Evolutionary conservation across 2,329 filamentous ascomycete genomes (phyloP).

Genomic region (Trichoderma breve): DNA sequence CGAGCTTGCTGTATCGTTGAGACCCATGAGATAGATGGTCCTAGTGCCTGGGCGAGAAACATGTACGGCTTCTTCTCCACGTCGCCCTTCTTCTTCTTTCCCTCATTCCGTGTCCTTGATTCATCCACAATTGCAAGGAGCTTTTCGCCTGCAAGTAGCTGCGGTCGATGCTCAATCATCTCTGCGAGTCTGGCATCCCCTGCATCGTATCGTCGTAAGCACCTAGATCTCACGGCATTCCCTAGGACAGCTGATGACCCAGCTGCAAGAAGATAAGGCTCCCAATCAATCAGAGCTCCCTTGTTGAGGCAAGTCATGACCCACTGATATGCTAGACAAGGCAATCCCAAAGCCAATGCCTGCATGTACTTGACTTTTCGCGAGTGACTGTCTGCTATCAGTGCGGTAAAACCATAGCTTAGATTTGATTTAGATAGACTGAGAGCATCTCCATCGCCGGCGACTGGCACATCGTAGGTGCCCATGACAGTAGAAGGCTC

Average conservation of each 20-base stretch:
- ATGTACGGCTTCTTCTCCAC: slow-evolving; percentile 63
- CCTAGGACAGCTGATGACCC: slow-evolving; percentile 76
- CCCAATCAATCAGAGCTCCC: slow-evolving; percentile 66
- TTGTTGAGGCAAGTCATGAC: slow-evolving; percentile 67
- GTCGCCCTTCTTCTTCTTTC: slow-evolving; percentile 39
- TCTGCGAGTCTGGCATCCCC: slow-evolving; percentile 53
- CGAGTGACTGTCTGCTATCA: slow-evolving; percentile 83
- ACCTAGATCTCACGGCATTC: slow-evolving; percentile 73
- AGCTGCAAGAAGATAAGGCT: slow-evolving; percentile 78
- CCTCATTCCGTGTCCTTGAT: slow-evolving; percentile 58
- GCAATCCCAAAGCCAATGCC: slow-evolving; percentile 83
- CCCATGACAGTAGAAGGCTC: slow-evolving; percentile 42
- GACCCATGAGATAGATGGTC: slow-evolving; percentile 67
- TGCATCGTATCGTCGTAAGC: slow-evolving; percentile 60
- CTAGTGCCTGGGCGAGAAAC: slow-evolving; percentile 77
- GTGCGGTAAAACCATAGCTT: slow-evolving; percentile 71
- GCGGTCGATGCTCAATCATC: slow-evolving; percentile 59
- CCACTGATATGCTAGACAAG: slow-evolving; percentile 83
- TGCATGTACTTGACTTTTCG: slow-evolving; percentile 92
- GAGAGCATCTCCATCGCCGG: slow-evolving; percentile 40
- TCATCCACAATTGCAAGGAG: slow-evolving; percentile 67
- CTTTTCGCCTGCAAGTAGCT: slow-evolving; percentile 60
- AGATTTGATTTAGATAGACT: slow-evolving; percentile 52
- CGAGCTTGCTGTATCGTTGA: slow-evolving; percentile 65
- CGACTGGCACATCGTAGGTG: slow-evolving; percentile 31